Evolutionary conservation across 805 yeast species (phyloP).

Genomic region (Jamesozyma rosinii): DNA sequence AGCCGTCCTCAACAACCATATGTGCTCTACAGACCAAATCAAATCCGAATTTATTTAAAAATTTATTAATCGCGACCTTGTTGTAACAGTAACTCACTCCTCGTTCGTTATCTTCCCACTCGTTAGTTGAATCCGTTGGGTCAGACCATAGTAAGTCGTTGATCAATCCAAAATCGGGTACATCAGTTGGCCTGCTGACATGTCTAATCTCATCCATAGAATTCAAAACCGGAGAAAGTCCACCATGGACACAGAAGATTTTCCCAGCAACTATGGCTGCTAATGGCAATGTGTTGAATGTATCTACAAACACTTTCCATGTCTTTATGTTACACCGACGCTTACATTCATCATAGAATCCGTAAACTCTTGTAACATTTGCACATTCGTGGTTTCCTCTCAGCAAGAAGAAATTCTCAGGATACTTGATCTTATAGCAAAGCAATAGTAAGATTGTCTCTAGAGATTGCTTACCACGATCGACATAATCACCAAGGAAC

Average conservation of each 20-base stretch:
- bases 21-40: conserved; percentile 77
- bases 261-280: conserved; percentile 94
- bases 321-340: conserved; percentile 84
- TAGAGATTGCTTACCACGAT: conserved; percentile 90
- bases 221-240: conserved; percentile 62
- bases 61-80: conserved; percentile 60
- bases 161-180: conserved; percentile 69
- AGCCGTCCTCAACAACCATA: conserved; percentile 86
- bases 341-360: conserved; percentile 96
- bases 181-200: conserved; percentile 73
- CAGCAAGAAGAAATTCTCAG: conserved; percentile 86
- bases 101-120: conserved; percentile 76
- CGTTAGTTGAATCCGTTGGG: conserved; percentile 49
- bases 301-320: conserved; percentile 90
- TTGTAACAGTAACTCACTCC: conserved; percentile 78
- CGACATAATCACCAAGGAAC: conserved; percentile 94
- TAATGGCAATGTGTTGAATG: conserved; percentile 89
- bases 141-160: conserved; percentile 81
- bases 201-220: conserved; percentile 59
- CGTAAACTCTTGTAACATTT: conserved; percentile 90
- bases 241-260: conserved; percentile 86
- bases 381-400: conserved; percentile 98
- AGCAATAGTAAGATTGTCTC: conserved; percentile 82
- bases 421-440: conserved; percentile 92
- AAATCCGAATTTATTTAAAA: conserved; percentile 56